phyloP scores from a whole-genome alignment of 306 rosid genomes.

The Mimosa bimucronata region DNA sequence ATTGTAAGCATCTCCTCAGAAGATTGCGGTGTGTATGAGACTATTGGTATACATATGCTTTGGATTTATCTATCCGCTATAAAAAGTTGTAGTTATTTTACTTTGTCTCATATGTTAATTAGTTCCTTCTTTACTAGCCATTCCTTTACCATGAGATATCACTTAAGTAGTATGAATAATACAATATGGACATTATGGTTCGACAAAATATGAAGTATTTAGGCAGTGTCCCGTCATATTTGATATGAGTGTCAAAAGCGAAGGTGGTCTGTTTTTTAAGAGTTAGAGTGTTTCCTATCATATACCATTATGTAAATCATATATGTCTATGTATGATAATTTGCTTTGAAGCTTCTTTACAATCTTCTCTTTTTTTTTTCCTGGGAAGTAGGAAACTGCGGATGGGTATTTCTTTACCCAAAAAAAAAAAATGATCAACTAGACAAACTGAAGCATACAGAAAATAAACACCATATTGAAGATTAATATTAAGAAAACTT shows the following conservation, averaged over 20 bases:
- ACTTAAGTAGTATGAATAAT: background rate
- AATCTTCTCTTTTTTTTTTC: background rate
- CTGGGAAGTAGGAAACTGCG: background rate
- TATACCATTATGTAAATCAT: background rate
- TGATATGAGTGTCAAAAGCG: background rate
- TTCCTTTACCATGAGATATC: background rate
- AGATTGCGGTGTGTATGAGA: slow-evolving; percentile 7
- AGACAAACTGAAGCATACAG: background rate
- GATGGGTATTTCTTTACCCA: background rate
- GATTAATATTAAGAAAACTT: background rate
- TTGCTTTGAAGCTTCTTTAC: background rate
- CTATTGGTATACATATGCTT: background rate
- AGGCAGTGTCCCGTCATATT: background rate
- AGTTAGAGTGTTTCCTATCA: too few relatives aligned
- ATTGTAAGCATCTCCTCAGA: slow-evolving; percentile 16
- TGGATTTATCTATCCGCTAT: background rate
- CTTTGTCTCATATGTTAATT: background rate
- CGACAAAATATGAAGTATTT: background rate
- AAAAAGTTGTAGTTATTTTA: background rate
- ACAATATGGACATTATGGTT: background rate
- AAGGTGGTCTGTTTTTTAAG: background rate
- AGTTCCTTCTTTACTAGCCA: background rate
- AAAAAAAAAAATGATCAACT: background rate
- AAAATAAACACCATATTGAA: background rate
- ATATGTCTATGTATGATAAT: background rate